phyloP scores from a whole-genome alignment of 2,329 filamentous ascomycete genomes.

The Scleromitrula shiraiana region DNA sequence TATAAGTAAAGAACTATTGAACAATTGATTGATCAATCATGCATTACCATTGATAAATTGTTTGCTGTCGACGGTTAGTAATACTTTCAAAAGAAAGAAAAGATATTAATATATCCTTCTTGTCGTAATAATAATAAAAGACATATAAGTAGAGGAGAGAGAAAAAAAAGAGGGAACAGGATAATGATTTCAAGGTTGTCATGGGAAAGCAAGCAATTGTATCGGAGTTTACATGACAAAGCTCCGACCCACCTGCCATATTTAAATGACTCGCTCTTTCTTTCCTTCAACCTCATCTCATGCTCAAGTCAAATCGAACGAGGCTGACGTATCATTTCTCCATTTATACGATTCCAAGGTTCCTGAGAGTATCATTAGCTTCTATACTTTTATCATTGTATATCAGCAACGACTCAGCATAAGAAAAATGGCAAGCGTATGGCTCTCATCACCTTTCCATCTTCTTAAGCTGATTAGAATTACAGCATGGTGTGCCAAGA shows the following conservation, averaged over 20 bases:
- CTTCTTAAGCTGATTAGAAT: constrained; percentile 22
- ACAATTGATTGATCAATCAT: not conserved
- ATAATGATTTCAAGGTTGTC: not conserved
- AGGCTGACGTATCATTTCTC: too few species aligned
- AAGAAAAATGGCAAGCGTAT: constrained; percentile 33
- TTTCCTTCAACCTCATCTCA: too few species aligned
- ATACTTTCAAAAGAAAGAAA: too few species aligned
- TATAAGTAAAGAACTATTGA: constrained; percentile 4
- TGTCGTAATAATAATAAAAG: constrained; percentile 7
- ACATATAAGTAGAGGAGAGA: constrained; percentile 11
- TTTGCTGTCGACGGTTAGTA: constrained; percentile 13
- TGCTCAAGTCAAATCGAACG: too few species aligned
- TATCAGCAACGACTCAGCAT: too few species aligned
- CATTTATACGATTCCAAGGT: too few species aligned
- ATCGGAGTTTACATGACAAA: constrained; percentile 11
- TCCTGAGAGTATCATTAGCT: too few species aligned
- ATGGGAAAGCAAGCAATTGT: not conserved
- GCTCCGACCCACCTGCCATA: constrained; percentile 10
- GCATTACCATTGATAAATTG: not conserved
- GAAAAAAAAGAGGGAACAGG: constrained; percentile 2
- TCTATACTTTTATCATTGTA: too few species aligned
- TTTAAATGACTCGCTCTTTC: constrained; percentile 13
- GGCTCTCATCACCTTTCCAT: constrained; percentile 5
- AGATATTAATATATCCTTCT: constrained; percentile 14
- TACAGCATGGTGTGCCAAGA: constrained; percentile 77